These are phyloP conservation scores for Tetrapisispora namnaoensis DNA, from an alignment of 805 yeast genomes.

Conservation along the genomic window DNA sequence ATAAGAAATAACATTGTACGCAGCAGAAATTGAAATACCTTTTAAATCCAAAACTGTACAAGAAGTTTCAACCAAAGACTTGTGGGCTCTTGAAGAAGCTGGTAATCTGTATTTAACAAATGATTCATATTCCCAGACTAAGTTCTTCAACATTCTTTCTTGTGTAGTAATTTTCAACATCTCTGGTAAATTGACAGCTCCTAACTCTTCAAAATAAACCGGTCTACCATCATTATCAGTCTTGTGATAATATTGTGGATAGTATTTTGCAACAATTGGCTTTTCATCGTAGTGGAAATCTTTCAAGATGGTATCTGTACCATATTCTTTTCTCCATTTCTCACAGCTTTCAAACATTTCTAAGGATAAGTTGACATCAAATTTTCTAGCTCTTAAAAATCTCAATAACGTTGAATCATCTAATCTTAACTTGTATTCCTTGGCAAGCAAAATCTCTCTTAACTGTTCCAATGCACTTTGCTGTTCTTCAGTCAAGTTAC, in stretches of 20 bases:
- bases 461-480: constrained; percentile 47
- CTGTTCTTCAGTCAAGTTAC: constrained; percentile 65
- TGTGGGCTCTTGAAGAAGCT: constrained; percentile 81
- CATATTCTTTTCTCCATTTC: constrained; percentile 82
- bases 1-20: constrained; percentile 75
- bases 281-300: constrained; percentile 94
- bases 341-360: constrained; percentile 83
- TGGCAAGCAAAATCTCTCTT: constrained; percentile 45
- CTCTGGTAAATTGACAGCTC: constrained; percentile 78
- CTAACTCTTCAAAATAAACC: constrained; percentile 86
- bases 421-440: constrained; percentile 64
- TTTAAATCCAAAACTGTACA: constrained; percentile 93
- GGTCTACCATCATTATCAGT: constrained; percentile 97
- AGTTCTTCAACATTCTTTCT: constrained; percentile 90
- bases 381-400: constrained; percentile 91
- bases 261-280: constrained; percentile 74
- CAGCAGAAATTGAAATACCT: constrained; percentile 80
- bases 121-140: constrained; percentile 96
- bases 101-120: constrained; percentile 79
- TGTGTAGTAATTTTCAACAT: constrained; percentile 91
- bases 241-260: constrained; percentile 97
- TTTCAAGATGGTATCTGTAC: constrained; percentile 73
- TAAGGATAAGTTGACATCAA: constrained; percentile 68
- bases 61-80: constrained; percentile 80
- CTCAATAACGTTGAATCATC: constrained; percentile 82